These are phyloP conservation scores for Abrus precatorius DNA, from an alignment of 306 rosid genomes.

Conservation along the genomic window DNA sequence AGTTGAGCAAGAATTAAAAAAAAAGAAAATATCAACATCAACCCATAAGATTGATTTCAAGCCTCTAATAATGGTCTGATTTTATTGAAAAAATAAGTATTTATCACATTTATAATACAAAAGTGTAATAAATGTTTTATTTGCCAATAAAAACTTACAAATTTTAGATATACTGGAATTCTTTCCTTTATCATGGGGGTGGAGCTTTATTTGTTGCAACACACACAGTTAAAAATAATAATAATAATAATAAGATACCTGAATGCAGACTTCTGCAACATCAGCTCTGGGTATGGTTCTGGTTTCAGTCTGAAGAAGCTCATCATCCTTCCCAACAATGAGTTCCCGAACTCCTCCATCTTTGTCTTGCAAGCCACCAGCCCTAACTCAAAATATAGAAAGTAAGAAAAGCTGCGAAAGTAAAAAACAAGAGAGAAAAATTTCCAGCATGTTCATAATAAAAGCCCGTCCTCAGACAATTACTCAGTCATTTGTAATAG, in stretches of 20 bases:
- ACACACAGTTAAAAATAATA: neutral
- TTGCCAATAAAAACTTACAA: too few relatives aligned
- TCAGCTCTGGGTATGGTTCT: slow-evolving; percentile 78
- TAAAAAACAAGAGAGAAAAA: neutral
- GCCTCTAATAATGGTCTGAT: too few relatives aligned
- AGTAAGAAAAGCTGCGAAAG: neutral
- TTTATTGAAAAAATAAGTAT: too few relatives aligned
- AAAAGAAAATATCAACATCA: neutral
- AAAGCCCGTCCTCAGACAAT: neutral
- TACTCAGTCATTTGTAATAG: neutral
- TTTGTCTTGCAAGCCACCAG: slow-evolving; percentile 93
- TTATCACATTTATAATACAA: too few relatives aligned
- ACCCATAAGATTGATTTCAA: too few relatives aligned
- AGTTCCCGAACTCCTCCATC: slow-evolving; percentile 82
- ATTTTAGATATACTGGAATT: too few relatives aligned
- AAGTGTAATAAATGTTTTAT: too few relatives aligned
- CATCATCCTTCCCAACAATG: slow-evolving; percentile 82
- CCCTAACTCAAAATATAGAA: slow-evolving; percentile 56
- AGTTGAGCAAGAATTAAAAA: neutral
- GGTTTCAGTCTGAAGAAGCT: slow-evolving; percentile 82
- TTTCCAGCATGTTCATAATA: neutral
- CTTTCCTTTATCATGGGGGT: too few relatives aligned
- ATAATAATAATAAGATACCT: slow-evolving; percentile 56
- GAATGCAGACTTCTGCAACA: slow-evolving; percentile 90
- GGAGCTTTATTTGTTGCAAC: too few relatives aligned